These are phyloP conservation scores for Camellia granthamiana DNA, from an alignment of 148 eudicot genomes.

Conservation along the genomic window DNA sequence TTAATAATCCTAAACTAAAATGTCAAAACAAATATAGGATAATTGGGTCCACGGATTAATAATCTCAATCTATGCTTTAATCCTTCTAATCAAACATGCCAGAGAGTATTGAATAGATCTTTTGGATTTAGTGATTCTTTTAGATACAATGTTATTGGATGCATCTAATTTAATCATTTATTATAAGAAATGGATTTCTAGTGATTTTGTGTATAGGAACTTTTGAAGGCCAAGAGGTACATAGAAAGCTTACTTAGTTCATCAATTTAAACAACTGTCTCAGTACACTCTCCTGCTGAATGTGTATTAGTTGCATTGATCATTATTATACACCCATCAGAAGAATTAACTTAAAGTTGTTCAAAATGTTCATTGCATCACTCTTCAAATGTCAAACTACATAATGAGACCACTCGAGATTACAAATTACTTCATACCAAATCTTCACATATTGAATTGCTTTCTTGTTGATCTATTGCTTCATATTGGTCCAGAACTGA, in stretches of 20 bases:
- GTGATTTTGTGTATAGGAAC: neutral
- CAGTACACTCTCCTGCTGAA: neutral
- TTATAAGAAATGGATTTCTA: neutral
- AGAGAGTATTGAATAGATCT: neutral
- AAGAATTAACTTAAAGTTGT: neutral
- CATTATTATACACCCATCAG: neutral
- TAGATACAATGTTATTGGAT: neutral
- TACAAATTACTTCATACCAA: neutral
- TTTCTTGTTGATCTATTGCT: neutral
- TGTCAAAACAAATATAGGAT: too few species aligned
- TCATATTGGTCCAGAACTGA: neutral
- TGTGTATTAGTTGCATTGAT: neutral
- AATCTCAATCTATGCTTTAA: too few species aligned
- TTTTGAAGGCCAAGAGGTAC: conserved; percentile 1
- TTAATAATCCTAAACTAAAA: too few species aligned
- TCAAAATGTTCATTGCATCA: neutral
- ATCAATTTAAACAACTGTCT: neutral
- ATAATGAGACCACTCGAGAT: neutral
- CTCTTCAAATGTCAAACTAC: neutral
- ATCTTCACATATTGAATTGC: neutral
- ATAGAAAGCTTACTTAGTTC: neutral
- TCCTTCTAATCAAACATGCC: too few species aligned
- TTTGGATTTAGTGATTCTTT: neutral
- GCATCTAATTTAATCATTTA: neutral
- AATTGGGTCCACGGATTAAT: too few species aligned